phyloP scores from a whole-genome alignment of 208 protist genomes.

The Wallacemonas rigidus region DNA sequence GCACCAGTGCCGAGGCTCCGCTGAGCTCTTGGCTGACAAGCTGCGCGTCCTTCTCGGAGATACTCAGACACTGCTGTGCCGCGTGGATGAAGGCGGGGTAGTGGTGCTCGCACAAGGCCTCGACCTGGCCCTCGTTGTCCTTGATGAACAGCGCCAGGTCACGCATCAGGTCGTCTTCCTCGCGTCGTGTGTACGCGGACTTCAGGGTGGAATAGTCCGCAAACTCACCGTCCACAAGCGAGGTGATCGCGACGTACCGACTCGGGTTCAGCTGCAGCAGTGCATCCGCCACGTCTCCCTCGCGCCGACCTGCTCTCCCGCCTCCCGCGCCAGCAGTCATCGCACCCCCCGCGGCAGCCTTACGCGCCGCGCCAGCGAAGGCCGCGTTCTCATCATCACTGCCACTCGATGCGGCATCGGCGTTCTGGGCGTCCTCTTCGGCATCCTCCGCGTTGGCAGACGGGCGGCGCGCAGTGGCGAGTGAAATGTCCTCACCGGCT shows the following conservation, averaged over 20 bases:
- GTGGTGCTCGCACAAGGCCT: conserved; percentile 84
- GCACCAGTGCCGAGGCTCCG: conserved; percentile 71
- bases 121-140: conserved; percentile 86
- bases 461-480: conserved; percentile 6
- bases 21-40: conserved; percentile 86
- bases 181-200: conserved; percentile 77
- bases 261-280: conserved; percentile 59
- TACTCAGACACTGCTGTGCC: conserved; percentile 79
- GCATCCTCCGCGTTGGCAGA: not conserved
- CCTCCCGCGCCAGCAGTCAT: not conserved
- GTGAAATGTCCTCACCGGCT: conserved; percentile 25
- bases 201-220: conserved; percentile 86
- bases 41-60: conserved; percentile 82
- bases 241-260: conserved; percentile 83
- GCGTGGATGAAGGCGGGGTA: conserved; percentile 88
- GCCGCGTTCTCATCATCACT: conserved; percentile 36
- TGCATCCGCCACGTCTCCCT: conserved; percentile 28
- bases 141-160: conserved; percentile 81
- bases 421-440: conserved; percentile 25
- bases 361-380: conserved; percentile 20
- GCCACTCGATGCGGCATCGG: conserved; percentile 34
- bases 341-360: conserved; percentile 16
- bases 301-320: not conserved
- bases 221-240: conserved; percentile 88
- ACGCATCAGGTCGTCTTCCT: conserved; percentile 74